Evolutionary conservation across 2,329 filamentous ascomycete species (phyloP).

Genomic region (Zymoseptoria brevis): DNA sequence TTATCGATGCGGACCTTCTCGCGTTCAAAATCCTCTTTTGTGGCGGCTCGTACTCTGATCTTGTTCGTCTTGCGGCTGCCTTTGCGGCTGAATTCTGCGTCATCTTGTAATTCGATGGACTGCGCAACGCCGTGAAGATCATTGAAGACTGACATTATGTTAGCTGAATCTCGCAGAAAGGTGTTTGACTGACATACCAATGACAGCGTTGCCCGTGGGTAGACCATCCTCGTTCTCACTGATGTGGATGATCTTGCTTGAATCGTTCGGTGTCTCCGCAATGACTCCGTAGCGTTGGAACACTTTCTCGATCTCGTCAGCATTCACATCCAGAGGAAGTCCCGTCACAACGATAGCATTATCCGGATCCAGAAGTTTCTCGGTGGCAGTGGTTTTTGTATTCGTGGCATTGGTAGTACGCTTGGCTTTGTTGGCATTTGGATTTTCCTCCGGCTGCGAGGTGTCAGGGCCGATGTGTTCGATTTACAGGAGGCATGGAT

Average conservation of each 20-base stretch:
- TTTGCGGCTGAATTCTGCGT: slow-evolving; percentile 64
- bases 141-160: slow-evolving; percentile 61
- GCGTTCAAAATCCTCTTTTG: not conserved
- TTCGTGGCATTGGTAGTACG: not conserved
- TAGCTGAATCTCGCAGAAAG: not conserved
- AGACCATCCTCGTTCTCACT: slow-evolving; percentile 73
- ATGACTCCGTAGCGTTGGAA: slow-evolving; percentile 91
- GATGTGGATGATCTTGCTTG: slow-evolving; percentile 82
- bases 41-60: slow-evolving; percentile 39
- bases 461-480: not conserved
- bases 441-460: not conserved
- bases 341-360: slow-evolving; percentile 89
- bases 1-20: not conserved
- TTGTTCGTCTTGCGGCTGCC: slow-evolving; percentile 50
- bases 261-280: slow-evolving; percentile 86
- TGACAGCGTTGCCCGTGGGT: slow-evolving; percentile 87
- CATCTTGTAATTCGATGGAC: slow-evolving; percentile 73
- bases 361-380: slow-evolving; percentile 50
- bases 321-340: slow-evolving; percentile 68
- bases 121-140: slow-evolving; percentile 86
- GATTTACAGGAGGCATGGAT: not conserved
- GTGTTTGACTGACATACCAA: slow-evolving; percentile 34
- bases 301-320: slow-evolving; percentile 70
- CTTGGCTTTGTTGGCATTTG: slow-evolving; percentile 8
- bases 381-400: slow-evolving; percentile 6